Conservation (phyloP, 176 grass and related monocot genomes). For the Ampelocalamus luodianensis region DNA sequence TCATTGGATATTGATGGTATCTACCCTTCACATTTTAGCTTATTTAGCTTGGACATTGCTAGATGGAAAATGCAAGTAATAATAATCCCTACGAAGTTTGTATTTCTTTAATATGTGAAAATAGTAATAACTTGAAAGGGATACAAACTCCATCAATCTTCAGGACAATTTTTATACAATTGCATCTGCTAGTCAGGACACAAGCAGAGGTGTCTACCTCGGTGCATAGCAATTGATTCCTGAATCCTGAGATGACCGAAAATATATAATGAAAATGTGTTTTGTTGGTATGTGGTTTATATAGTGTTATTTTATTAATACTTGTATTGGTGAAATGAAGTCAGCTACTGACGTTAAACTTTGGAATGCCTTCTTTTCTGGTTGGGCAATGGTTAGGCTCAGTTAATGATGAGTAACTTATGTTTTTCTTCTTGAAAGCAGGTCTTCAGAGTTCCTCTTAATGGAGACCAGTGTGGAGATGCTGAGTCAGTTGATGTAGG, state of each 20-base stretch:
- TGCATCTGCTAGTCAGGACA: background rate
- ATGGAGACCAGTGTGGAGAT: slow-evolving; percentile 83
- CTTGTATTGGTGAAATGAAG: background rate
- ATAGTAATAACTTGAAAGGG: background rate
- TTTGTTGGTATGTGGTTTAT: slow-evolving; percentile 22
- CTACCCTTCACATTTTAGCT: background rate
- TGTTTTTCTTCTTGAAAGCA: slow-evolving; percentile 42
- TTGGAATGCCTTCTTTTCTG: background rate
- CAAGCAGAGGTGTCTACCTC: background rate
- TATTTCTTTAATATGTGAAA: background rate
- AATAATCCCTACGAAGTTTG: slow-evolving; percentile 1
- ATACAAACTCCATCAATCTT: background rate
- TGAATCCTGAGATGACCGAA: background rate
- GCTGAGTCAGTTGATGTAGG: slow-evolving; percentile 79
- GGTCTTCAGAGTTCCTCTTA: slow-evolving; percentile 84
- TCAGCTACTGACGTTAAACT: slow-evolving; percentile 1
- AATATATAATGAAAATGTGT: background rate
- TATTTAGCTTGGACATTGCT: slow-evolving; percentile 27
- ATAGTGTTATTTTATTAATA: slow-evolving; percentile 21
- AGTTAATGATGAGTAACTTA: slow-evolving; percentile 42
- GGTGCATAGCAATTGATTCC: background rate
- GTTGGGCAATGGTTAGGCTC: slow-evolving; percentile 14
- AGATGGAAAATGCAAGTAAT: slow-evolving; percentile 28
- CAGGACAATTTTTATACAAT: background rate
- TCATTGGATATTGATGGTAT: background rate